Conservation (phyloP, 371 early-diverging fungal genomes). For the Batkoa obscura region DNA sequence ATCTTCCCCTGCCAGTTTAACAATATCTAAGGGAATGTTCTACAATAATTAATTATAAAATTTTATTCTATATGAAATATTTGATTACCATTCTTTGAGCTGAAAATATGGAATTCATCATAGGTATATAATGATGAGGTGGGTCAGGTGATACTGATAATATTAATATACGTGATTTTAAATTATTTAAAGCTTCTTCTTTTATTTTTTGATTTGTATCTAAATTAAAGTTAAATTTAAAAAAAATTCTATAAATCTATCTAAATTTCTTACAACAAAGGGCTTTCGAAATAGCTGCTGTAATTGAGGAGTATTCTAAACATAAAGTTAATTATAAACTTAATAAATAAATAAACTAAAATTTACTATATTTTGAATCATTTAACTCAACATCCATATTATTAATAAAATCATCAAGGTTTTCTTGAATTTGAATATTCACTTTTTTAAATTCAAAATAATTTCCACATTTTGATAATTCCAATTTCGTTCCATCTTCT, state of each 20-base stretch:
- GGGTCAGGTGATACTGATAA: slow-evolving; percentile 72
- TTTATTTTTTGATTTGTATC: slow-evolving; percentile 45
- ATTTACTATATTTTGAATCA: too few species aligned
- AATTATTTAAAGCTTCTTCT: slow-evolving; percentile 31
- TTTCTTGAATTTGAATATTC: too few species aligned
- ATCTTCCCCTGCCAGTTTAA: slow-evolving; percentile 54
- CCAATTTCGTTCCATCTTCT: too few species aligned
- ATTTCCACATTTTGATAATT: too few species aligned
- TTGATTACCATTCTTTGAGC: slow-evolving; percentile 68
- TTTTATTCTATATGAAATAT: slow-evolving; percentile 8
- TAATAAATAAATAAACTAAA: too few species aligned
- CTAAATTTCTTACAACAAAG: not conserved
- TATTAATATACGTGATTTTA: slow-evolving; percentile 65
- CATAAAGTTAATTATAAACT: too few species aligned
- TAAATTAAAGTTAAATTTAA: slow-evolving; percentile 5
- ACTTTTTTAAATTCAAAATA: too few species aligned
- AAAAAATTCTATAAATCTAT: slow-evolving; percentile 3
- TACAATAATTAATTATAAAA: slow-evolving; percentile 9
- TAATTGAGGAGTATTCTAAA: not conserved
- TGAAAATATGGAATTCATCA: slow-evolving; percentile 93
- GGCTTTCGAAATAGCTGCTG: slow-evolving; percentile 1
- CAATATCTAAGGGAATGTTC: slow-evolving; percentile 74
- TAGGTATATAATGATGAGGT: slow-evolving; percentile 73
- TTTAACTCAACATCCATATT: not conserved
- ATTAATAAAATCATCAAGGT: not conserved